These are phyloP conservation scores for Pseudocercospora cruenta DNA, from an alignment of 2,329 filamentous ascomycete species.

Conservation along the genomic window DNA sequence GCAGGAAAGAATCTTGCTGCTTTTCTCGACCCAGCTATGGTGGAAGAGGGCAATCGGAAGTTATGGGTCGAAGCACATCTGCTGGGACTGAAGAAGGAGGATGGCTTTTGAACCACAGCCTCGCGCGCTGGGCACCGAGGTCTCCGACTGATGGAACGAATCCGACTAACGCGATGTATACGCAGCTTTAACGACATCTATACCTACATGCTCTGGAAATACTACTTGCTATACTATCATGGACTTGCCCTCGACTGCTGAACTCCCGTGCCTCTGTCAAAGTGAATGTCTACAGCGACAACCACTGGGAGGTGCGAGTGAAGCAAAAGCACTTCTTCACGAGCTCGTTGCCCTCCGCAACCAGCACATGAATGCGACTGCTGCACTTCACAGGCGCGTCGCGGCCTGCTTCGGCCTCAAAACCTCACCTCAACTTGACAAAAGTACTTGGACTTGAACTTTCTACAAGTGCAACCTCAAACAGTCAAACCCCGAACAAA, in stretches of 20 bases:
- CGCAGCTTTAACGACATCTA: not conserved
- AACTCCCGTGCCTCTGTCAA: not conserved
- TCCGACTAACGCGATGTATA: not conserved
- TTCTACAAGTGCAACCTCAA: not conserved
- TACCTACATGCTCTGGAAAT: not conserved
- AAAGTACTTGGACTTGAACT: not conserved
- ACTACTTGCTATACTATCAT: not conserved
- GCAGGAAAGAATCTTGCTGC: not conserved
- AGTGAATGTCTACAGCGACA: not conserved
- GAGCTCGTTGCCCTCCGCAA: not conserved
- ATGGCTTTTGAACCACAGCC: not conserved
- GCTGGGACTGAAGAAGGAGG: not conserved
- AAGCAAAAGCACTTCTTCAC: not conserved
- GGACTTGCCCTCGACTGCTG: no score
- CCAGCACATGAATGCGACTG: not conserved
- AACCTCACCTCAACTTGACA: not conserved
- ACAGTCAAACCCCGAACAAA: not conserved
- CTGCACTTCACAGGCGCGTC: not conserved
- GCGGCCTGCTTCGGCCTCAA: not conserved
- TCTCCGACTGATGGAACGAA: not conserved
- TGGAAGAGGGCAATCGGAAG: not conserved
- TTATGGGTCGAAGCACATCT: conserved; percentile 1
- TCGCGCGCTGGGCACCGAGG: not conserved
- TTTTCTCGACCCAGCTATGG: not conserved
- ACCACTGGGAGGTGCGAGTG: not conserved